Base-by-base conservation (phyloP, 129 eudicot species). In the Oenanthe sinensis region DNA sequence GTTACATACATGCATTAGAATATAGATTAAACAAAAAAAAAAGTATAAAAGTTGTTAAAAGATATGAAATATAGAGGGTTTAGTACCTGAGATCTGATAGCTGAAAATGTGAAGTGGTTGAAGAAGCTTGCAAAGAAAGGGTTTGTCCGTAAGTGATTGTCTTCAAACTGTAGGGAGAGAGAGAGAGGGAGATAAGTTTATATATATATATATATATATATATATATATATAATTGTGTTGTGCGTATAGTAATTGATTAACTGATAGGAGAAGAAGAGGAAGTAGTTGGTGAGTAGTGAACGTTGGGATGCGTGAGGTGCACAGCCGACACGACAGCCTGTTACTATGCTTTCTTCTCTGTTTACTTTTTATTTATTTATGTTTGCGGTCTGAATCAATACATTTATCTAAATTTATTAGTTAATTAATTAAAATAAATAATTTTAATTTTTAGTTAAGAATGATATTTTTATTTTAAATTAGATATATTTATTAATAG, bases 91-190 rank as follows among this genome's bases (percentile, higher is more conserved):
- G 49, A 22, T 48, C 75, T 75, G 44, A 78, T 28, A 11, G 47
- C 6, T 75, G 83, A 20, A 55, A 55, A 0, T 54, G 43, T 39
- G 71, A 82, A 78, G 40, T 24, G 43, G 26, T 63, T 26, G 82
- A 81, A 46, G 49, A 5, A 39, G n/a, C 5, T 70, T 36, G 48
- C 46, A 36, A 70, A 71, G 75, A 39, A 20, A 14, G 30, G 70
- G 55, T 84, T 81, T 86, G 90, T 86, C 80, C 9, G 5, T 50
- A 71, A 71, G 75, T 42, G 19, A 71, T 42, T 71, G 75, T 71
- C 75, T 63, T 63, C 37, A 28, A 63, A 12, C 12, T 10, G 10
- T 50, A 20, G 50, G 42, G 75, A 2, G 75, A 42, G 26, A 22
- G 49, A 17, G 16, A 16, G 28, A 33, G 43, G 15, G 45, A 68